Base-by-base conservation (phyloP, 208 protist species). In the Vickermania spadyakhi region DNA sequence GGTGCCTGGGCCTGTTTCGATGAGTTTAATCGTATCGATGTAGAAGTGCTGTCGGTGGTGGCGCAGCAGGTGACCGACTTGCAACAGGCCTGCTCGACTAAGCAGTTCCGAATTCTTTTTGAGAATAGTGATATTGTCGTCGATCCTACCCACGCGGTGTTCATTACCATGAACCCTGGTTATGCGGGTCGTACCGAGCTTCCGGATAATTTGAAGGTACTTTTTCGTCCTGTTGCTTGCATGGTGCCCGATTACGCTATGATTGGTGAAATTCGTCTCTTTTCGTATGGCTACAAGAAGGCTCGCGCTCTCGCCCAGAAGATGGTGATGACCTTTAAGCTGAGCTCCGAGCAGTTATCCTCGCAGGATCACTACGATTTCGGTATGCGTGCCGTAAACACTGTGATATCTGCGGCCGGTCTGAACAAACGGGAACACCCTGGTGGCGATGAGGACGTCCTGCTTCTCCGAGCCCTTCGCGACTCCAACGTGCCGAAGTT, bases 161-260 rank as follows among this genome's bases (percentile, higher is more conserved):
- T 98, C 77, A 98, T 99, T 62, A 99, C 97, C 3, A 99, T 99
- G 98, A 99, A 99, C 78, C 98, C 98, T 4, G 98, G 98, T 54
- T 99, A 99, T 77, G 97, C 97, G n/a, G 96, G 96, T 25, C 84
- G 97, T 62, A 98, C 97, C 18, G 97, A 99, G 79, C 75, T 99
- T 28, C 97, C 97, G n/a, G 97, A 99, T 73, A 99, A 99, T 82
- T 77, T 99, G 31, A 98, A 98, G 67, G 90, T 96, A 63, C 86
- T 99, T 14, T 99, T 99, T 90, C 87, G 97, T 65, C 93, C 96
- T n/a, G 96, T 98, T 14, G 96, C 97, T 25, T 98, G 96, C 81
- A 99, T 99, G 98, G 97, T 99, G 53, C 98, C 98, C 23, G 97
- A 99, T 79, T 99, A 99, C 77, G 96, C 96, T 27, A 93, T 99